A percentile compares a stretch with the other conserved stretches of the same genome.
Evolutionary conservation across 306 rosid genomes (phyloP).

Genomic region (Sicyos edulis): DNA sequence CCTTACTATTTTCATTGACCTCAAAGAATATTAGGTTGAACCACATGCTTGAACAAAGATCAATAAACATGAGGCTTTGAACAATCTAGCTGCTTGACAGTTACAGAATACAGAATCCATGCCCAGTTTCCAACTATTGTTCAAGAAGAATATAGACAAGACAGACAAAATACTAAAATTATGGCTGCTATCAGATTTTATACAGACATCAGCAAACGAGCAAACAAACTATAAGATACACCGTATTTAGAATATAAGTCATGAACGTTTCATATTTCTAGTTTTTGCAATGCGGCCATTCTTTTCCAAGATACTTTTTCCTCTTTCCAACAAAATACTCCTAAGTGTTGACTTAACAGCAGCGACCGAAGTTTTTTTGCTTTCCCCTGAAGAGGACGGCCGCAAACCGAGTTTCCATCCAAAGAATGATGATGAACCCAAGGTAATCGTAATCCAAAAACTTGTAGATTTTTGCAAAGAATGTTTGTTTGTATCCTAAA

Average conservation of each 20-base stretch:
- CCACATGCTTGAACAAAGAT: too few relatives aligned
- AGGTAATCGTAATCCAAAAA: neutral
- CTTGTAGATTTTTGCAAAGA: constrained; percentile 1
- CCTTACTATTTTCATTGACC: neutral
- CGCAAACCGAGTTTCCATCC: neutral
- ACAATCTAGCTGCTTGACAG: too few relatives aligned
- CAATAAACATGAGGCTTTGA: too few relatives aligned
- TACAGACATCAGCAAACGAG: constrained; percentile 3
- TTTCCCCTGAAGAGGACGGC: neutral
- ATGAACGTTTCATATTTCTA: neutral
- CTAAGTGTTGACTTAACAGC: neutral
- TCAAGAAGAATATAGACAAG: neutral
- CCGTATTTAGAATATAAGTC: neutral
- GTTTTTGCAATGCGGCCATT: neutral
- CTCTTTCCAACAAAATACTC: neutral
- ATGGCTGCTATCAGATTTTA: neutral
- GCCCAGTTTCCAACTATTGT: too few relatives aligned
- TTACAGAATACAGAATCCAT: too few relatives aligned
- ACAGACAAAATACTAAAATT: neutral
- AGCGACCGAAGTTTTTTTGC: neutral
- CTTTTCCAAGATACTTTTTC: neutral
- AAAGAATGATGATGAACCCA: neutral
- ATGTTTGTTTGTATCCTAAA: neutral
- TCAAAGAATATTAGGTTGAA: neutral
- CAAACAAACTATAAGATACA: neutral